Base-by-base conservation (phyloP, 2,329 filamentous ascomycete genomes). In the Diplodia sapinea region DNA sequence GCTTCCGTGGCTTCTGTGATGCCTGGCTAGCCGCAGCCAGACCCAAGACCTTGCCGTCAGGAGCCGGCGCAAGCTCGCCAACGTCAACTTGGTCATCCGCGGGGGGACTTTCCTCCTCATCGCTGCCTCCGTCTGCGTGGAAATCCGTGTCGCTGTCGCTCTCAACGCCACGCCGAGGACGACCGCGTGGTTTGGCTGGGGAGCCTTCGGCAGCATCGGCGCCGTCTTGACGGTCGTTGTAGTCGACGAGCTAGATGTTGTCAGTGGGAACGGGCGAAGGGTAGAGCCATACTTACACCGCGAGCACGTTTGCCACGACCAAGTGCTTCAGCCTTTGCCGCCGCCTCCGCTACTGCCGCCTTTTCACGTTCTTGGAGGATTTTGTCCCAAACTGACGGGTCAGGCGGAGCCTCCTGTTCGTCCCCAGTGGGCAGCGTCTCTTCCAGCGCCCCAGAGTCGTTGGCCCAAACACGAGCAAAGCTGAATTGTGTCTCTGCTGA, bases 391-490 rank as follows among this genome's bases (percentile, higher is more conserved):
- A 96, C 87, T 43, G 88, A 89, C 15, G 87, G 85, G 73, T 89
- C 89, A 11, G 89, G 83, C 0, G 84, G 82, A 8, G 83, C 77
- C 5, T 85, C 82, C 31, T 86, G 82, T 2, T 84, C 81, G 8
- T 86, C 82, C 2, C 84, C 81, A 6, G 82, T 80, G 29, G 84
- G 82, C 26, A 91, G 76, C 29, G 87, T 84, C 20, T 91, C 89
- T 59, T 89, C 85, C 6, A 96, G 82, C 0, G 83, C 82, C 8
- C 86, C 87, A 71, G 88, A 87, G 43, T 96, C 91, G 73, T 96
- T 96, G 4, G 90, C 91, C 95, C 95, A 99, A 1, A 99, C 90
- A 54, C 92, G 88, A 49, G 94, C 94, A 78, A 95, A 92, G 4
- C 91, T 92, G 77, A 97, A 99, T 67, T 94, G 91, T 0, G 88